A percentile compares a stretch with the other conserved stretches of the same genome.
Conservation (phyloP, 108 stramenopile species). For the Licmophora abbreviata region DNA sequence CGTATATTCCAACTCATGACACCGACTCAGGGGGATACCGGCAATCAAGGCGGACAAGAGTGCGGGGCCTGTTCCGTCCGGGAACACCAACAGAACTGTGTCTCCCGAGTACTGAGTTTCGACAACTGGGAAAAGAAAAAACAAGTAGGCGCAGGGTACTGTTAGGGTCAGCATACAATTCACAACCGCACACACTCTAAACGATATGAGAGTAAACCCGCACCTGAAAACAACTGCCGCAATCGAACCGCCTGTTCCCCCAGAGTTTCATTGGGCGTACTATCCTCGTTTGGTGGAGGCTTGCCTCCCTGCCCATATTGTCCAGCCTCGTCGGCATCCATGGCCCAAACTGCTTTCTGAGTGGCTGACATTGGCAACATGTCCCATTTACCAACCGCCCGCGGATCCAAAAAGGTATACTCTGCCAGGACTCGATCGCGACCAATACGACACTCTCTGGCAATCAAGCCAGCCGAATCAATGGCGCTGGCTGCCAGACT, state of each 20-base stretch:
- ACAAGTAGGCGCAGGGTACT: background rate
- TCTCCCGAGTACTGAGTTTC: constrained; percentile 76
- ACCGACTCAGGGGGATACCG: constrained; percentile 59
- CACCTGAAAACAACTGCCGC: constrained; percentile 35
- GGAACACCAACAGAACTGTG: constrained; percentile 58
- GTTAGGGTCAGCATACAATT: background rate
- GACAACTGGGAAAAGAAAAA: constrained; percentile 17
- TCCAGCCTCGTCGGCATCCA: constrained; percentile 63
- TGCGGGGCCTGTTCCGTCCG: constrained; percentile 74
- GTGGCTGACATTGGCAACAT: constrained; percentile 30
- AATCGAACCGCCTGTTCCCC: constrained; percentile 63
- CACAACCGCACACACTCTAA: background rate
- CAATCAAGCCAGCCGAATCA: constrained; percentile 58
- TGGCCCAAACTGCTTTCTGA: constrained; percentile 54
- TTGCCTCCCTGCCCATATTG: constrained; percentile 40
- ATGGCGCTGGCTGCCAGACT: constrained; percentile 52
- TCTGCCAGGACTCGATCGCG: constrained; percentile 71
- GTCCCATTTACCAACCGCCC: constrained; percentile 74
- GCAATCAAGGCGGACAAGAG: constrained; percentile 68
- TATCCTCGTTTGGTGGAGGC: constrained; percentile 71
- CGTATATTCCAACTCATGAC: constrained; percentile 54
- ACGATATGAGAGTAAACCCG: background rate
- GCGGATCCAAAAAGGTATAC: constrained; percentile 76
- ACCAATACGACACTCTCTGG: constrained; percentile 50
- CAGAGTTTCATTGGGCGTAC: constrained; percentile 73